phyloP scores from a whole-genome alignment of 352 stramenopile genomes.

The Globisporangium alternatum region DNA sequence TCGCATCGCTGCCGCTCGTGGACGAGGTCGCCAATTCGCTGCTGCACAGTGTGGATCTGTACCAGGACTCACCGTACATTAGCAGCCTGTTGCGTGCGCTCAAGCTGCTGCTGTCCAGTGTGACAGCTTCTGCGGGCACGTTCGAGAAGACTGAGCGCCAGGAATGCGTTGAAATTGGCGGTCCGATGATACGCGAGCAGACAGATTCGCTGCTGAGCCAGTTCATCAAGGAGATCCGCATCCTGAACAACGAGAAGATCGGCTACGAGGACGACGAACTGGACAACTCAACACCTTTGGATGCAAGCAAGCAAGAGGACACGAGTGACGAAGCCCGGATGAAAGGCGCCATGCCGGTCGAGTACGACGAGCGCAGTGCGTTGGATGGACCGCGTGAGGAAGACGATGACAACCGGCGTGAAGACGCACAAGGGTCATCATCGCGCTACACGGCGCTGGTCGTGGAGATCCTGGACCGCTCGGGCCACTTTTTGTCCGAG shows the following conservation, averaged over 20 bases:
- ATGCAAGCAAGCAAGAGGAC: slow-evolving; percentile 10
- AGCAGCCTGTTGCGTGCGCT: slow-evolving; percentile 57
- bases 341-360: slow-evolving; percentile 70
- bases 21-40: slow-evolving; percentile 75
- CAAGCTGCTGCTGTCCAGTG: slow-evolving; percentile 51
- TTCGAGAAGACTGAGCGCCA: not conserved
- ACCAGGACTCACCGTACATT: slow-evolving; percentile 59
- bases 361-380: slow-evolving; percentile 41
- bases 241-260: slow-evolving; percentile 35
- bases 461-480: slow-evolving; percentile 74
- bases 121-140: slow-evolving; percentile 21
- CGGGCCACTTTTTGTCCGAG: slow-evolving; percentile 71
- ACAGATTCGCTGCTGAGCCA: slow-evolving; percentile 27
- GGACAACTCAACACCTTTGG: not conserved
- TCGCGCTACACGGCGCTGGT: slow-evolving; percentile 50
- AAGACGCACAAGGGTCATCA: not conserved
- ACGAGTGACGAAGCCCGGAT: slow-evolving; percentile 21
- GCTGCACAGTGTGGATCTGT: slow-evolving; percentile 68
- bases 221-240: slow-evolving; percentile 70
- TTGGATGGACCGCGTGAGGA: slow-evolving; percentile 21
- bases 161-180: not conserved
- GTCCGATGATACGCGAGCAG: not conserved
- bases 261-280: slow-evolving; percentile 24
- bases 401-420: slow-evolving; percentile 11
- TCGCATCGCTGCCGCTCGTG: slow-evolving; percentile 69